Percentiles rank a stretch among this genome's conserved stretches.
These are phyloP conservation scores for Aspergillus vadensis DNA, from an alignment of 2,329 filamentous ascomycete genomes.

Conservation along the genomic window DNA sequence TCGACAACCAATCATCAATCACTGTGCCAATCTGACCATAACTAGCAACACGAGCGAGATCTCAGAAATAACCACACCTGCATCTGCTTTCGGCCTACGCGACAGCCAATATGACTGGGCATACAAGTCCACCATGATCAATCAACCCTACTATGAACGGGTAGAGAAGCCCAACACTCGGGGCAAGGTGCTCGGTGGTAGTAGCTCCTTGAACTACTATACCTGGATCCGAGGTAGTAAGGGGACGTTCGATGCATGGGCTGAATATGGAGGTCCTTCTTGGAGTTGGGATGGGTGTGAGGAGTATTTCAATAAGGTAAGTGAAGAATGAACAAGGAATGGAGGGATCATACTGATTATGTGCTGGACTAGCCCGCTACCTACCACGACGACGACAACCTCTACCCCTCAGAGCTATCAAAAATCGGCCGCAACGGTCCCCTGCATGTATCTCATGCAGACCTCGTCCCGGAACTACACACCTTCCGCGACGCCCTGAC, in stretches of 20 bases:
- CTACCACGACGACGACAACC: neutral
- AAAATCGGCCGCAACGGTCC: slow-evolving; percentile 1
- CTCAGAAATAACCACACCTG: neutral
- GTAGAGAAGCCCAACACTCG: slow-evolving; percentile 4
- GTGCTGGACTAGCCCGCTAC: neutral
- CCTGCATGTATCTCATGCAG: slow-evolving; percentile 1
- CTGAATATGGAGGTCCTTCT: neutral
- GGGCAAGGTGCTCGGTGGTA: neutral
- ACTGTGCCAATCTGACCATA: neutral
- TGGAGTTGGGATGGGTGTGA: slow-evolving; percentile 2
- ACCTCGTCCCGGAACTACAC: neutral
- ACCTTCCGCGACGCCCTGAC: neutral
- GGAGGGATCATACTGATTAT: neutral
- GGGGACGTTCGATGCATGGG: slow-evolving; percentile 2
- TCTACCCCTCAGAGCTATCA: neutral
- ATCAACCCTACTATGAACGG: neutral
- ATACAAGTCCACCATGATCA: neutral
- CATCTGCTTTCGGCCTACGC: neutral
- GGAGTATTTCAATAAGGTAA: slow-evolving; percentile 2
- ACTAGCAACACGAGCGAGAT: neutral
- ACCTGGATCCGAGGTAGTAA: slow-evolving; percentile 1
- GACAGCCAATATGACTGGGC: slow-evolving; percentile 4
- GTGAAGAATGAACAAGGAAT: neutral
- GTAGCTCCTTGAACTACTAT: slow-evolving; percentile 3
- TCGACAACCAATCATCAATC: neutral